Evolutionary conservation across 2,329 filamentous ascomycete species (phyloP).

Genomic region (Pyrenophora teres): DNA sequence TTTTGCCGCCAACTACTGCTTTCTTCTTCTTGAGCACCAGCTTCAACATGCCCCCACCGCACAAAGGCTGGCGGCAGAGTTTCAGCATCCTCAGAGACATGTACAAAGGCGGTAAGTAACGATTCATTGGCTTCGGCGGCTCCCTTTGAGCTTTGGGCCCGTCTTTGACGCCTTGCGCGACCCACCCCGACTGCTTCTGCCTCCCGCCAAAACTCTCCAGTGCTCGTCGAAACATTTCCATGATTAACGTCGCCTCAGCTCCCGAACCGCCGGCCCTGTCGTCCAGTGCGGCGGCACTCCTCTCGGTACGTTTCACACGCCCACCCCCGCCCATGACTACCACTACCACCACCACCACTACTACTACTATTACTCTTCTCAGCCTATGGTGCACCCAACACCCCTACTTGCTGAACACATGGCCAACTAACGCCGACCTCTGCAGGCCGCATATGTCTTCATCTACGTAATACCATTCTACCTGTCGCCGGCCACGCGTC

Average conservation of each 20-base stretch:
- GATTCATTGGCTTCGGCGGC: constrained; percentile 39
- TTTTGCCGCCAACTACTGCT: neutral
- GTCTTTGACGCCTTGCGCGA: constrained; percentile 34
- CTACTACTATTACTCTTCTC: constrained; percentile 14
- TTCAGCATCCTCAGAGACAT: constrained; percentile 38
- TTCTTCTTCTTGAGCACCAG: constrained; percentile 11
- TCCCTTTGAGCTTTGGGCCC: constrained; percentile 18
- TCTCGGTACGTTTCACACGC: constrained; percentile 47
- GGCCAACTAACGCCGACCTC: constrained; percentile 34
- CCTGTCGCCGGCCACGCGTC: constrained; percentile 76
- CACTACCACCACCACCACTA: too few species aligned
- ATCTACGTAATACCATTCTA: constrained; percentile 93
- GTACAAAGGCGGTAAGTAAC: constrained; percentile 47
- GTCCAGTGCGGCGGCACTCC: constrained; percentile 40
- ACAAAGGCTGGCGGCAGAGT: constrained; percentile 37
- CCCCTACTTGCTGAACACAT: constrained; percentile 14
- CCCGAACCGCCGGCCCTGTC: constrained; percentile 45
- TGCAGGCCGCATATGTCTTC: constrained; percentile 77
- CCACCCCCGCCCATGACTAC: constrained; percentile 23
- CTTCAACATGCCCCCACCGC: constrained; percentile 42
- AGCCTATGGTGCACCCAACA: constrained; percentile 29
- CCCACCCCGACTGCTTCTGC: constrained; percentile 15
- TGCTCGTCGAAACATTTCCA: constrained; percentile 17
- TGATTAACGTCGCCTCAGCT: constrained; percentile 42
- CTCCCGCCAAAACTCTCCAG: constrained; percentile 3